A percentile compares a stretch with the other conserved stretches of the same genome.
phyloP scores from a whole-genome alignment of 208 protist species.

The Herpetomonas muscarum region DNA sequence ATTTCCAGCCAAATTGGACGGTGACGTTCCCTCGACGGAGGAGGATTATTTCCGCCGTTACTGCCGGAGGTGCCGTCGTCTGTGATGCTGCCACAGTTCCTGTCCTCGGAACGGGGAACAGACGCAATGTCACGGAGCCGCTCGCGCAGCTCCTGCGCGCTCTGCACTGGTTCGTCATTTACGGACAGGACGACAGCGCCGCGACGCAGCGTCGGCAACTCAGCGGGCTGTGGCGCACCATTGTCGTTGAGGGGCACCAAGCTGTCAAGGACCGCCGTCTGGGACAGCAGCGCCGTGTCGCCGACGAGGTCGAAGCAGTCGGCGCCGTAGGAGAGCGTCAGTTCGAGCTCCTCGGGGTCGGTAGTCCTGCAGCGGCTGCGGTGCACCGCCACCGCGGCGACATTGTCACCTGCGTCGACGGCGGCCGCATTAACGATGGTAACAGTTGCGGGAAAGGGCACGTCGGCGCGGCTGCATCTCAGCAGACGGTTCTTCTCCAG shows the following conservation, averaged over 20 bases:
- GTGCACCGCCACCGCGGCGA: conserved; percentile 9
- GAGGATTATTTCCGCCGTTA: no score
- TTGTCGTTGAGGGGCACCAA: conserved; percentile 8
- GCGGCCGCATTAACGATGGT: conserved; percentile 20
- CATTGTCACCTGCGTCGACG: conserved; percentile 8
- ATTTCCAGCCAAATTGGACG: no score
- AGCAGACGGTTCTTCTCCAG: conserved; percentile 14
- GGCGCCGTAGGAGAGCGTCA: conserved; percentile 21
- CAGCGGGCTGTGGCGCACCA: conserved; percentile 12
- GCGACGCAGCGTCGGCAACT: conserved; percentile 17
- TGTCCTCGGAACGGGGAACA: no score
- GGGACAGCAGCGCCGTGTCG: conserved; percentile 5
- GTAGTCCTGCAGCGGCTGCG: neutral
- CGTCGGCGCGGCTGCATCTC: conserved; percentile 3
- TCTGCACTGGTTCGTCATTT: conserved; percentile 21
- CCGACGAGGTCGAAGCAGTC: conserved; percentile 31
- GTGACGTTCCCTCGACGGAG: no score
- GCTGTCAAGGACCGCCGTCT: neutral
- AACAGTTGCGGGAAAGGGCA: conserved; percentile 24
- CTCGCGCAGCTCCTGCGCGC: conserved; percentile 19
- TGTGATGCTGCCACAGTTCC: no score
- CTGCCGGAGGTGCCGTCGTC: no score
- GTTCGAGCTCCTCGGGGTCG: conserved; percentile 10
- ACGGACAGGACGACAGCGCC: conserved; percentile 27
- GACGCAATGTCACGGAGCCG: no score